Evolutionary conservation across 305 asterid genomes (phyloP).

Genomic region (Galium porrigens): DNA sequence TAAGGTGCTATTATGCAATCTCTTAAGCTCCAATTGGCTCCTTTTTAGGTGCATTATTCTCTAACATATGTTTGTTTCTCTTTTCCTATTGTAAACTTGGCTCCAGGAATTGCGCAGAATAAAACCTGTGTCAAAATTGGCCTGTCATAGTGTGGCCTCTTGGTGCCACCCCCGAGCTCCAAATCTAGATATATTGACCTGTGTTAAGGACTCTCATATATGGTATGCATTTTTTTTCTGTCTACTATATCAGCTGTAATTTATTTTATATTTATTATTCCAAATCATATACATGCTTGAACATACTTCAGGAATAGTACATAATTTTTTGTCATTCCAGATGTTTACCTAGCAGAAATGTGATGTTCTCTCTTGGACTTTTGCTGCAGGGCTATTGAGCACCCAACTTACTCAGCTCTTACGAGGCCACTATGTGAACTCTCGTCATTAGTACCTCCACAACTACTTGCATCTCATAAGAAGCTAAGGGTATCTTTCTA

Average conservation of each 20-base stretch:
- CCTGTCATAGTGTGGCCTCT: conserved; percentile 97
- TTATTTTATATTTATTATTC: conserved; percentile 1
- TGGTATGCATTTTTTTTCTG: conserved; percentile 37
- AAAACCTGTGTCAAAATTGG: conserved; percentile 89
- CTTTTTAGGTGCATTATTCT: conserved; percentile 1
- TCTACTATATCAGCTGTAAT: background rate
- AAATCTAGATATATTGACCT: conserved; percentile 87
- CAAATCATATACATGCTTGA: background rate
- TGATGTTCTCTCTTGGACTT: conserved; percentile 20
- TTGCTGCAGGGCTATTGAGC: conserved; percentile 81
- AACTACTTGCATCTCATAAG: conserved; percentile 73
- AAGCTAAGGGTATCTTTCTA: conserved; percentile 61
- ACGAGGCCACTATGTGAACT: conserved; percentile 95
- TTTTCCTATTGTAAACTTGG: conserved; percentile 6
- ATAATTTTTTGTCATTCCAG: background rate
- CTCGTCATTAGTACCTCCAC: conserved; percentile 78
- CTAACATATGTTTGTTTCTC: conserved; percentile 7
- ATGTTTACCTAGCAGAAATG: conserved; percentile 15
- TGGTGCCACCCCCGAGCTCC: conserved; percentile 99
- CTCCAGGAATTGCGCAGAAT: conserved; percentile 62
- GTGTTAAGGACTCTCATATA: conserved; percentile 96
- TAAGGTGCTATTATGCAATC: conserved; percentile 32
- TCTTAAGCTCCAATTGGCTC: conserved; percentile 4
- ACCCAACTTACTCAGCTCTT: conserved; percentile 81
- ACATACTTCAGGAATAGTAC: background rate